phyloP scores from a whole-genome alignment of 257 asterid genomes.

The Solanum medicagineum region DNA sequence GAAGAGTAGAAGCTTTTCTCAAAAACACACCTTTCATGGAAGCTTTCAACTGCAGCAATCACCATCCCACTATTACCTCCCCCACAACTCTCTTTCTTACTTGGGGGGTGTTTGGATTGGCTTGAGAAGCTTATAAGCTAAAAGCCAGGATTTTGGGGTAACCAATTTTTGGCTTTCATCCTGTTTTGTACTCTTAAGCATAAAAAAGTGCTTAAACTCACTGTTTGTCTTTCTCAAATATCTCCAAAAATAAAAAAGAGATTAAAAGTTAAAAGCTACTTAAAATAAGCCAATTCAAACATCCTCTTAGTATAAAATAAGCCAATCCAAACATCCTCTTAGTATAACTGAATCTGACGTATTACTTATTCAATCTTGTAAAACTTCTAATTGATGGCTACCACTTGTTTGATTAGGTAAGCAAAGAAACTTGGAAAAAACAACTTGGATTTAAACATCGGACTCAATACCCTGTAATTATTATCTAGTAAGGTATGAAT shows the following conservation, averaged over 20 bases:
- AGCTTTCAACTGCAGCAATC: background rate
- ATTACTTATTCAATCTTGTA: background rate
- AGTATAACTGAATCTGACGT: background rate
- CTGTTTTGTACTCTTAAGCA: too few species aligned
- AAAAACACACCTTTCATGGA: background rate
- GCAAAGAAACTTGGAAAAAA: background rate
- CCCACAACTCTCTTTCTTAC: background rate
- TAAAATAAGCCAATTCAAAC: too few species aligned
- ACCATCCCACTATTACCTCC: background rate
- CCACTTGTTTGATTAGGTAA: background rate
- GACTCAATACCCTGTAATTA: background rate
- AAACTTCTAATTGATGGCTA: background rate
- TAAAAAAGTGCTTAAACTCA: too few species aligned
- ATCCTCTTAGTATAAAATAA: background rate
- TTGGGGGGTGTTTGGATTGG: background rate
- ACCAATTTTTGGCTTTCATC: too few species aligned
- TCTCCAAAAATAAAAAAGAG: too few species aligned
- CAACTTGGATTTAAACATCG: background rate
- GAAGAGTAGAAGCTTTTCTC: background rate
- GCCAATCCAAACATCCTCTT: background rate
- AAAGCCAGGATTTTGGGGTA: too few species aligned
- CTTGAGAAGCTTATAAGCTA: too few species aligned
- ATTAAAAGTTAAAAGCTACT: too few species aligned
- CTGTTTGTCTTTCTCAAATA: too few species aligned
- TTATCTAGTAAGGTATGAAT: background rate